Evolutionary conservation across 2,329 filamentous ascomycete genomes (phyloP), one percentile per base, ranked within the genome.

Genomic region (Escovopsis sp.): DNA sequence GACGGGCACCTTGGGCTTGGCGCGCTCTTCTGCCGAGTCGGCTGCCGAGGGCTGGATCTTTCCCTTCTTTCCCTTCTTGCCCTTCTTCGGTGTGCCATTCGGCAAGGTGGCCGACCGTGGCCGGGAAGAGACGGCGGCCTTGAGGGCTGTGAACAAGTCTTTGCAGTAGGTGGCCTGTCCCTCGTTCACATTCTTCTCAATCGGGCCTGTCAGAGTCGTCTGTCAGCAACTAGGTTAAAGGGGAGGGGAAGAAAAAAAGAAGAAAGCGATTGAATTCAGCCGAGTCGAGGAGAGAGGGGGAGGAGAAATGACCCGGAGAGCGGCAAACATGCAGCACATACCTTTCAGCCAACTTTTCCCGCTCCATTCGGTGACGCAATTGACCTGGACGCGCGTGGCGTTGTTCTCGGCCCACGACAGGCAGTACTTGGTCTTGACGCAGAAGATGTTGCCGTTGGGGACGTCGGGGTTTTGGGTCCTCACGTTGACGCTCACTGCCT

Each of bases 331-430:
- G 9, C 9, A 9, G n/a, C 6, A 56, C 68, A 57, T 67, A 93
- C 88, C 85, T 67, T 91, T 95, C 37, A 98, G 66, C 91, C 91
- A 98, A 66, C 88, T 95, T 70, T 96, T 98, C 52, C 88, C 88
- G 4, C 81, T 81, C 93, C 93, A 98, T 56, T 98, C 93, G 35
- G 95, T 84, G 2, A 79, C 81, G 58, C 86, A 95, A 50, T 81
- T 95, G 64, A 89, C 81, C 47, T 91, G 77, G 27, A 98, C 65
- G 25, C 87, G 75, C 1, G 93, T 98, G 33, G 77, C 68, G 53
- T 94, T 94, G 47, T 79, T 81, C 39, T 91, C 79, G 4, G 80
- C 87, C 91, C 91, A 98, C 40, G 84, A 84, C 16, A 98, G 70
- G 55, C 93, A 94, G 56, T 96, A 98, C 51, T 83, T 84, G 3